These are phyloP conservation scores for Gynochthodes officinalis DNA, from an alignment of 257 asterid genomes.

Conservation along the genomic window DNA sequence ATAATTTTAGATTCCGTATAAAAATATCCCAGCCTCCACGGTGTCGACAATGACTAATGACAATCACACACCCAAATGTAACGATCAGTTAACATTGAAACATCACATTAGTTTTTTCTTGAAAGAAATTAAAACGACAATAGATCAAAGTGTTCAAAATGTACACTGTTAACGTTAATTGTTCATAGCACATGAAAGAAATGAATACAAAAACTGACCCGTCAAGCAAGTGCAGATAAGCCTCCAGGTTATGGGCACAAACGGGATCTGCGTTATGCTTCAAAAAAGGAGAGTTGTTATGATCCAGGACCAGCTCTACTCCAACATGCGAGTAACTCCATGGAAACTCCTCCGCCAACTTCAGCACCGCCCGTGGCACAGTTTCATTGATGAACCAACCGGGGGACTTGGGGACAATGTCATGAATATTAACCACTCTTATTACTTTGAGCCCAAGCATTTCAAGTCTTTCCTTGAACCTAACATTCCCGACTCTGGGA, in stretches of 20 bases:
- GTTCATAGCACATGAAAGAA: not conserved
- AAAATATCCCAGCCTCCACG: no score
- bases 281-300: conserved; percentile 42
- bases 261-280: conserved; percentile 28
- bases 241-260: conserved; percentile 56
- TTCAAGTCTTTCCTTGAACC: conserved; percentile 39
- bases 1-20: no score
- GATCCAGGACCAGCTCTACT: conserved; percentile 45
- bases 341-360: conserved; percentile 33
- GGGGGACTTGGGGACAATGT: conserved; percentile 44
- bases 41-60: no score
- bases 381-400: conserved; percentile 45
- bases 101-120: no score
- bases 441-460: conserved; percentile 42
- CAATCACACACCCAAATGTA: no score
- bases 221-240: conserved; percentile 48
- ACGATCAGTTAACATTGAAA: no score
- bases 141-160: not conserved
- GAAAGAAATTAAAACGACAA: no score
- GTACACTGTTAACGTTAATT: not conserved
- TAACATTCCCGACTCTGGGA: conserved; percentile 52
- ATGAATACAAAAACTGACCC: conserved; percentile 33
- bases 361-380: conserved; percentile 23
- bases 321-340: conserved; percentile 60
- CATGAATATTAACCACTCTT: conserved; percentile 50